These are phyloP conservation scores for Paraurostyla sp. DNA, from an alignment of 73 alveolate genomes.

Conservation along the genomic window DNA sequence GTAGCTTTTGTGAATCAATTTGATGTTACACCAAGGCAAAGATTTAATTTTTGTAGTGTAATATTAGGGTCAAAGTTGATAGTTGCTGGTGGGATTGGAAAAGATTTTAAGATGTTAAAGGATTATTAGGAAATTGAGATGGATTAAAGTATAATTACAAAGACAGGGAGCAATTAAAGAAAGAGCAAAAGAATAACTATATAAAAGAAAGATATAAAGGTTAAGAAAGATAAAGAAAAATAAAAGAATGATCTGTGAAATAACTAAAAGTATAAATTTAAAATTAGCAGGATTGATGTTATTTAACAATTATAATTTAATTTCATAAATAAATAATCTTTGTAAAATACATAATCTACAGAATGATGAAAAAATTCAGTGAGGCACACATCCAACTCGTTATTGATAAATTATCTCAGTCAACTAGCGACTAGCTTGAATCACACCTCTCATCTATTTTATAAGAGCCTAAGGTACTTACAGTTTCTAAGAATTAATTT, in stretches of 20 bases:
- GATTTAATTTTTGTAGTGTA: constrained; percentile 2
- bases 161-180: neutral
- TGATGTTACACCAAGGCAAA: neutral
- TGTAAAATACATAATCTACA: no score
- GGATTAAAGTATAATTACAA: constrained; percentile 4
- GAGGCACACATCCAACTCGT: neutral
- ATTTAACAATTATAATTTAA: neutral
- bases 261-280: no score
- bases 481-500: neutral
- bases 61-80: constrained; percentile 11
- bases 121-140: constrained; percentile 26
- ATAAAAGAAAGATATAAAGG: neutral
- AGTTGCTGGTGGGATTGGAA: constrained; percentile 51
- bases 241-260: no score
- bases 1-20: neutral
- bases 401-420: neutral
- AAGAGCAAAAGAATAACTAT: neutral
- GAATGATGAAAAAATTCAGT: constrained; percentile 1
- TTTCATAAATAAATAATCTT: neutral
- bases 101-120: constrained; percentile 35
- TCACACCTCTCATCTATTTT: neutral
- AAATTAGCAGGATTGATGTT: no score
- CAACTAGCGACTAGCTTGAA: neutral
- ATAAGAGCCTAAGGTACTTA: constrained; percentile 39
- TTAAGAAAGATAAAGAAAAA: neutral